These are phyloP conservation scores for Silene vulgaris DNA, from an alignment of 179 eudicot species.

Conservation along the genomic window DNA sequence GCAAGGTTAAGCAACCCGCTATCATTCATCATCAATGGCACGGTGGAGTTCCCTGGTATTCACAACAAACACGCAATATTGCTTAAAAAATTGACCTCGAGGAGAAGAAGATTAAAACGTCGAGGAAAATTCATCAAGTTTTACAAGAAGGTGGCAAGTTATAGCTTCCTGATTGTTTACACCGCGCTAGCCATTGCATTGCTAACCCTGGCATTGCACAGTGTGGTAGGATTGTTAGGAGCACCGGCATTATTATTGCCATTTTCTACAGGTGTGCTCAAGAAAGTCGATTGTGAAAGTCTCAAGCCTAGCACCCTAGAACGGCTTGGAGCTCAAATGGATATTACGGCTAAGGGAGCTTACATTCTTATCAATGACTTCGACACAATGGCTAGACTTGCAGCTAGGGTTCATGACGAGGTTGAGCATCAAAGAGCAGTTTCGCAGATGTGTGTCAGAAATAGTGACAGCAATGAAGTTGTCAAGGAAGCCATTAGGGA, in stretches of 20 bases:
- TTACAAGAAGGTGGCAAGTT: constrained; percentile 32
- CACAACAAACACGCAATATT: constrained; percentile 33
- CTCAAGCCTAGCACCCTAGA: constrained; percentile 20
- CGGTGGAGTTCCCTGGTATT: constrained; percentile 26
- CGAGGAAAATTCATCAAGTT: constrained; percentile 34
- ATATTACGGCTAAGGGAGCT: constrained; percentile 59
- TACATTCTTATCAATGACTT: constrained; percentile 57
- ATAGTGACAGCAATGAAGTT: constrained; percentile 36
- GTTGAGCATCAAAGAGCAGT: constrained; percentile 49
- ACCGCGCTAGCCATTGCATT: constrained; percentile 32
- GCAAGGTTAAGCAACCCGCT: constrained; percentile 43
- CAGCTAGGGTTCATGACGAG: constrained; percentile 49
- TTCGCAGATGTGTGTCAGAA: constrained; percentile 48
- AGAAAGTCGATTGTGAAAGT: constrained; percentile 21
- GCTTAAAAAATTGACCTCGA: constrained; percentile 34
- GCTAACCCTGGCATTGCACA: constrained; percentile 35
- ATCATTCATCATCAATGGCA: constrained; percentile 15
- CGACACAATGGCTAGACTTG: constrained; percentile 60
- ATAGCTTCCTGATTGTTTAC: constrained; percentile 24
- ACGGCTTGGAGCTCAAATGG: constrained; percentile 41
- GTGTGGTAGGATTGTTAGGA: too few relatives aligned
- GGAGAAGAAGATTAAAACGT: constrained; percentile 34
- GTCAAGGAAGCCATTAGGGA: constrained; percentile 53
- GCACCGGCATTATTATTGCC: constrained; percentile 10
- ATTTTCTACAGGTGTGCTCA: constrained; percentile 17